Conservation (phyloP, 495 filamentous ascomycete species). For the Emericellopsis terricola region DNA sequence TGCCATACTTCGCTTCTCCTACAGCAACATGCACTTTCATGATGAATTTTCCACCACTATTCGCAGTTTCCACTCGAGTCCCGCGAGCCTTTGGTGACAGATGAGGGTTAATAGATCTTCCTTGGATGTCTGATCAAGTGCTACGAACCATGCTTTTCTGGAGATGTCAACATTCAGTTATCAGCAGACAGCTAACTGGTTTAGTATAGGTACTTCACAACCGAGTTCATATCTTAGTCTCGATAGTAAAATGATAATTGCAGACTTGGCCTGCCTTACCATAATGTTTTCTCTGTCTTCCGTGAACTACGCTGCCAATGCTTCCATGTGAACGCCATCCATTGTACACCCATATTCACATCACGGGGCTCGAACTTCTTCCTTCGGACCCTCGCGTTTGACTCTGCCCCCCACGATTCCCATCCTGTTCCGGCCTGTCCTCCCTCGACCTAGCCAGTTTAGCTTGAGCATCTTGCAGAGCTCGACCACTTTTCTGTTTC, state of each 20-base stretch:
- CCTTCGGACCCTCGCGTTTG: constrained; percentile 11
- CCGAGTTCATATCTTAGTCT: background rate
- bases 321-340: too few relatives aligned
- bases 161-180: too few relatives aligned
- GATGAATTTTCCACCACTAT: constrained; percentile 38
- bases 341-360: too few relatives aligned
- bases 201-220: too few relatives aligned
- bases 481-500: constrained; percentile 64
- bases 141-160: constrained; percentile 10
- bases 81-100: constrained; percentile 34
- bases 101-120: constrained; percentile 39
- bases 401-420: constrained; percentile 54
- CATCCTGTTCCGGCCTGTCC: constrained; percentile 74
- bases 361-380: constrained; percentile 2
- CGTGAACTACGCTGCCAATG: background rate
- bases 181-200: too few relatives aligned
- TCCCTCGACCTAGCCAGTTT: constrained; percentile 85
- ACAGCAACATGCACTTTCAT: constrained; percentile 18
- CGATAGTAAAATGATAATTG: background rate
- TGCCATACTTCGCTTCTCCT: too few relatives aligned
- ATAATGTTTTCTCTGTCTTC: background rate
- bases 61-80: constrained; percentile 55
- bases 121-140: constrained; percentile 45
- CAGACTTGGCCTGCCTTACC: background rate
- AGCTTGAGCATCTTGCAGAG: constrained; percentile 74